These are phyloP conservation scores for Tillandsia fasciculata DNA, from an alignment of 176 grass and related monocot species.

Conservation along the genomic window DNA sequence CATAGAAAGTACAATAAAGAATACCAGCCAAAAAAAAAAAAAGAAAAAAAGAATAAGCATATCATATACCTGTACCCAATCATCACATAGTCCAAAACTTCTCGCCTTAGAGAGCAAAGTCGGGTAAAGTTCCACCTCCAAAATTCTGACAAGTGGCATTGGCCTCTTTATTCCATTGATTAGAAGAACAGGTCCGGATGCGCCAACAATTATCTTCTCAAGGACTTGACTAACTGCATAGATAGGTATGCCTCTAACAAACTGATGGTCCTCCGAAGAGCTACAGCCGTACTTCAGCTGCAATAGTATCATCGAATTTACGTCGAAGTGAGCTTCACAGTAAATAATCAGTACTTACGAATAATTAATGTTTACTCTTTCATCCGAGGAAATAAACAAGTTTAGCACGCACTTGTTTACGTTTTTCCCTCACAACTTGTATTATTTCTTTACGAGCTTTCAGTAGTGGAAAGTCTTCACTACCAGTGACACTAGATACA, in stretches of 20 bases:
- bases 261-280: conserved; percentile 93
- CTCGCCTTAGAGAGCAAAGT: conserved; percentile 98
- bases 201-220: conserved; percentile 66
- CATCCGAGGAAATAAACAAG: too few relatives aligned
- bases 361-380: too few relatives aligned
- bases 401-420: too few relatives aligned
- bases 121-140: conserved; percentile 96
- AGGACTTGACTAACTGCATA: conserved; percentile 92
- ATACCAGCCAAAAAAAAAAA: background rate
- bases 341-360: background rate
- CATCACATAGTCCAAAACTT: conserved; percentile 87
- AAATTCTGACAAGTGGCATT: conserved; percentile 75
- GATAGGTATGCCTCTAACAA: conserved; percentile 98
- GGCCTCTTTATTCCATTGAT: conserved; percentile 73
- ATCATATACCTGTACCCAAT: conserved; percentile 74
- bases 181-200: conserved; percentile 51
- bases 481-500: too few relatives aligned
- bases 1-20: conserved; percentile 2
- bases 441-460: too few relatives aligned
- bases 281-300: conserved; percentile 92
- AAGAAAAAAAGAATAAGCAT: conserved; percentile 6
- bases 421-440: too few relatives aligned
- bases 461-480: too few relatives aligned
- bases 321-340: background rate
- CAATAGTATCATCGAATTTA: background rate